Conservation (phyloP, 129 eudicot genomes). For the Flaveria bidentis region DNA sequence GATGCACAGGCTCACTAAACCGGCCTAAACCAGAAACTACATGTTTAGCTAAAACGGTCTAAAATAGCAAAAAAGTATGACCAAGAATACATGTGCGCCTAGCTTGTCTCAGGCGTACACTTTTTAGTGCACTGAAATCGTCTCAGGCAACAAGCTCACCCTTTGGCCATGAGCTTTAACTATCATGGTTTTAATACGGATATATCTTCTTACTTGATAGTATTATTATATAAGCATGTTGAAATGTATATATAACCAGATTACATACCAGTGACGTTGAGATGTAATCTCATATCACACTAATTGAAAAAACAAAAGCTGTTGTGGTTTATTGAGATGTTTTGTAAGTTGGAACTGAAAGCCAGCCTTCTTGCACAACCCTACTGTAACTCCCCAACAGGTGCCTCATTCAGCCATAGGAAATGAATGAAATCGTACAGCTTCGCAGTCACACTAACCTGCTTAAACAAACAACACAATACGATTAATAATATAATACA, state of each 20-base stretch:
- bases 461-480: slow-evolving; percentile 24
- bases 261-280: neutral
- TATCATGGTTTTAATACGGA: neutral
- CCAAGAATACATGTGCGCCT: too few relatives aligned
- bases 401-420: slow-evolving; percentile 99
- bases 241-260: neutral
- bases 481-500: neutral
- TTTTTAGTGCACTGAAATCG: too few relatives aligned
- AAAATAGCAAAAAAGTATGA: too few relatives aligned
- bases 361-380: slow-evolving; percentile 24
- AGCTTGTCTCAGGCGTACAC: too few relatives aligned
- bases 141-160: too few relatives aligned
- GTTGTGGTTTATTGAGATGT: slow-evolving; percentile 2
- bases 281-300: neutral
- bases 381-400: slow-evolving; percentile 91
- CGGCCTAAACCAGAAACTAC: too few relatives aligned
- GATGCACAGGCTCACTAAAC: too few relatives aligned
- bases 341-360: slow-evolving; percentile 12
- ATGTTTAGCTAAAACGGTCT: too few relatives aligned
- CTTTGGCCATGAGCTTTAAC: too few relatives aligned
- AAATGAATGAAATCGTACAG: slow-evolving; percentile 94
- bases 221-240: neutral
- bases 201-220: slow-evolving; percentile 8
- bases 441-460: slow-evolving; percentile 97
- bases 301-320: neutral